Evolutionary conservation across 2,329 filamentous ascomycete genomes (phyloP), one percentile per base, ranked within the genome.

Genomic region (Aspergillus puulaauensis): DNA sequence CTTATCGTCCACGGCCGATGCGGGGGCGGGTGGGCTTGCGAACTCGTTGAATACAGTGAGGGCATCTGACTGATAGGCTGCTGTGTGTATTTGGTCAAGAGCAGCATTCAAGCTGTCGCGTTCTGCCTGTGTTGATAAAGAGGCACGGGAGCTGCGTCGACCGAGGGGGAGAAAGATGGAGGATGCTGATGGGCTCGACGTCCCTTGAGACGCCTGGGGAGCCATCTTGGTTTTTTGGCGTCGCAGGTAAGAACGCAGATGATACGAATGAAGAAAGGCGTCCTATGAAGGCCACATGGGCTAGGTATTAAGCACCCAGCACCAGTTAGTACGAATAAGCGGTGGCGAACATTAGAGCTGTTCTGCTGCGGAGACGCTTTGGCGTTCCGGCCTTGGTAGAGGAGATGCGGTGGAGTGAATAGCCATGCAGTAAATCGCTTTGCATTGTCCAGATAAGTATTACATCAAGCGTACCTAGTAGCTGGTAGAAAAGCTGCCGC

Each of bases 11-110:
- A 81, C 76, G 2, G 82, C 79, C 1, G 84, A 77, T 1, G 83
- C 80, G 2, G 90, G 87, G 5, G 88, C 87, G 1, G 88, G 83
- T 1, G 77, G 78, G 53, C 69, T 73, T 6, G 89, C 90, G 68
- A 96, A 93, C 70, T 97, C 93, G 75, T 96, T 96, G 76, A 98
- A 98, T 8, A 92, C 96, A 2, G 93, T 98, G 48, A 98, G 81
- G 35, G 87, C 85, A 61, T 90, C 89, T 35, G 90, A 90, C 71
- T 90, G 90, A 69, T 90, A 96, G n/a, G 93, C 92, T 6, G 90
- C 87, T 51, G 82, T 91, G 74, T 97, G 93, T 64, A 97, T 96
- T 67, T 90, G 88, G 75, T 96, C 90, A 60, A 97, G 85, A 17
- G 89, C 85, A 61, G 91, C 85, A 35, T 90, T 86, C 39, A 93